Evolutionary conservation across 83 land plant species (phyloP).

Genomic region (Picea abies): DNA sequence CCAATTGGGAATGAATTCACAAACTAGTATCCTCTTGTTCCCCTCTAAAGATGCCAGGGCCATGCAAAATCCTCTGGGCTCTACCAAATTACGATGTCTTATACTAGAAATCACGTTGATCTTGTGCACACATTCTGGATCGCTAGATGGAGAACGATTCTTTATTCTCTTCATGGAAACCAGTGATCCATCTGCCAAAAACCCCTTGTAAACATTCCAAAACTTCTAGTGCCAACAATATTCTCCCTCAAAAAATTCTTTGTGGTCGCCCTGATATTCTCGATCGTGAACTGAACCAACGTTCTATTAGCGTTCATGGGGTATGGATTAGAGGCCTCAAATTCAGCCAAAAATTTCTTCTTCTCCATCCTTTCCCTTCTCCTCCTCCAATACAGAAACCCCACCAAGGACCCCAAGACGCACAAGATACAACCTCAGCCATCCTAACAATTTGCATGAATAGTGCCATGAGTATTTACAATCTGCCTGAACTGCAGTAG

Average conservation of each 20-base stretch:
- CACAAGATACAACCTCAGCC: too few relatives aligned
- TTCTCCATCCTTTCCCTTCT: slow-evolving; percentile 5
- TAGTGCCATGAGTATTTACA: slow-evolving; percentile 87
- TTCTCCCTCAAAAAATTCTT: too few relatives aligned
- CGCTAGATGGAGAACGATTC: slow-evolving; percentile 61
- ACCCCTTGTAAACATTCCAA: slow-evolving; percentile 78
- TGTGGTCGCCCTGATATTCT: too few relatives aligned
- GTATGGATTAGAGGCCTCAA: background rate
- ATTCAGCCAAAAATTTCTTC: background rate
- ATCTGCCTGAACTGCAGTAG: slow-evolving; percentile 87
- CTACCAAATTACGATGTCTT: slow-evolving; percentile 78
- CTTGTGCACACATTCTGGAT: slow-evolving; percentile 71
- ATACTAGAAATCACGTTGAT: slow-evolving; percentile 78
- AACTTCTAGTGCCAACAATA: slow-evolving; percentile 60
- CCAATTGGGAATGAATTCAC: slow-evolving; percentile 77
- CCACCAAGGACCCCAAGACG: background rate
- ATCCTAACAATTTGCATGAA: too few relatives aligned
- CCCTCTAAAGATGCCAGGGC: slow-evolving; percentile 19
- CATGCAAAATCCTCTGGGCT: slow-evolving; percentile 73
- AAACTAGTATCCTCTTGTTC: slow-evolving; percentile 69
- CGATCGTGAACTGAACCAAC: slow-evolving; percentile 37
- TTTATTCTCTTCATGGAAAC: slow-evolving; percentile 82
- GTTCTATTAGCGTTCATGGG: slow-evolving; percentile 44
- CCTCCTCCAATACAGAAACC: slow-evolving; percentile 11
- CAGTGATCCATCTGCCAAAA: slow-evolving; percentile 58